Base-by-base conservation (phyloP, 1,284 basidiomycete species). In the Lentinula novae-zelandiae region DNA sequence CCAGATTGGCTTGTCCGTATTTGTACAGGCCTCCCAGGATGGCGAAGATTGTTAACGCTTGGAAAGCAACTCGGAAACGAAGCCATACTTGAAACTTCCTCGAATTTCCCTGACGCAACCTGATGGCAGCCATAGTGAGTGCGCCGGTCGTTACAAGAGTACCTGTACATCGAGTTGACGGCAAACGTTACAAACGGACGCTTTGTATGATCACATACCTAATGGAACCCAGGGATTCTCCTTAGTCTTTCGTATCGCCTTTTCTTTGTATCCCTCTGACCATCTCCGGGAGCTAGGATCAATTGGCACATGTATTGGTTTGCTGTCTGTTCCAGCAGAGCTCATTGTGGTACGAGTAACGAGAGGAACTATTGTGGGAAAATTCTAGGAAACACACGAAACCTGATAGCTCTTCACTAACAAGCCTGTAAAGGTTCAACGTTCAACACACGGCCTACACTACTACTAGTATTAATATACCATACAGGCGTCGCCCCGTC, bases 191-290 rank as follows among this genome's bases (percentile, higher is more conserved):
- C 34, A 22, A 34, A 54, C 12, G 12, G 42, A 58, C 8, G 9
- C 3, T 36, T 27, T 36, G 51, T 34, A 8, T 3, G 46, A 36
- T 22, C 12, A 76, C 85, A 63, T 63, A 90, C 91, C 89, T 51
- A 92, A 72, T 15, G 91, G 91, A 0, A 94, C 89, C 66, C 87
- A 80, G 5, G 92, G 92, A 69, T 93, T 87, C 69, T 89, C 82
- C 65, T 86, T 90, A 72, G 90, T 86, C 72, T 90, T 92, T 31
- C 87, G 79, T 65, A 75, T 70, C 9, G 85, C 84, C 71, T 90
- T 88, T 63, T 85, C 79, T 62, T 78, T 73, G 78, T 86, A 91
- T 20, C 84, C 82, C 69, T 89, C 82, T 34, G 54, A 34, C 55
- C 59, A 63, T 60, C 62, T 36, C 31, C 48, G 22, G 5, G 60